Conservation (phyloP, 306 rosid species). For the Dryas octopetala region DNA sequence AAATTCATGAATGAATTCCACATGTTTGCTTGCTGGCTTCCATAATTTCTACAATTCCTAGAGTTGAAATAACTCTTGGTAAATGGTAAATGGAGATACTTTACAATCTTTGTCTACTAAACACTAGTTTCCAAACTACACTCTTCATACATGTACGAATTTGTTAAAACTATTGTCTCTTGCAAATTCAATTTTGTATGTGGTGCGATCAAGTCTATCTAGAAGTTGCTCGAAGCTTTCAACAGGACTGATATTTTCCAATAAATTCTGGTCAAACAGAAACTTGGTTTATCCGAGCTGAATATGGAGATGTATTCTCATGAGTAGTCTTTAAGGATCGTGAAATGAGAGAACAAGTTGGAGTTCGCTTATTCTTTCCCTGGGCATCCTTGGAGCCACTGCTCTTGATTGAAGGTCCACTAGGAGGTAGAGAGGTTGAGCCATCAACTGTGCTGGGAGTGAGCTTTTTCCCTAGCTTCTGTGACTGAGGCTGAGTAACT, state of each 20-base stretch:
- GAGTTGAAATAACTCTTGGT: background rate
- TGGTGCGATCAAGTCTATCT: conserved; percentile 2
- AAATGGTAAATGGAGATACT: background rate
- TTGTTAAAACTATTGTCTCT: background rate
- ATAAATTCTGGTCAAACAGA: conserved; percentile 16
- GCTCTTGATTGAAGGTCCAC: conserved; percentile 42
- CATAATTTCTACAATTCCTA: conserved; percentile 9
- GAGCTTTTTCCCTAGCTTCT: conserved; percentile 44
- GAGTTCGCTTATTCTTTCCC: conserved; percentile 39
- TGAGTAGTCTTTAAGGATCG: conserved; percentile 43
- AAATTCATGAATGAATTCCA: background rate
- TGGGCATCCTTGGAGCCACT: conserved; percentile 41
- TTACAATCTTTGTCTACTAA: conserved; percentile 6
- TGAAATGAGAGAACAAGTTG: conserved; percentile 44
- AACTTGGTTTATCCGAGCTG: conserved; percentile 37
- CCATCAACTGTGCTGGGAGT: conserved; percentile 36
- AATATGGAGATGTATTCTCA: conserved; percentile 81
- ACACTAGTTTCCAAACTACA: conserved; percentile 16
- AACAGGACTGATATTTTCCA: conserved; percentile 10
- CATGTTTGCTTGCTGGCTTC: background rate
- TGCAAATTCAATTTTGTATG: conserved; percentile 3
- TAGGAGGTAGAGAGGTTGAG: conserved; percentile 36
- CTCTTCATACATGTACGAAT: conserved; percentile 18
- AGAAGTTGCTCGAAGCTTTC: conserved; percentile 1
- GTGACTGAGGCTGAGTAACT: conserved; percentile 37